These are phyloP conservation scores for Suillus decipiens DNA, from an alignment of 768 basidiomycete species.

Conservation along the genomic window DNA sequence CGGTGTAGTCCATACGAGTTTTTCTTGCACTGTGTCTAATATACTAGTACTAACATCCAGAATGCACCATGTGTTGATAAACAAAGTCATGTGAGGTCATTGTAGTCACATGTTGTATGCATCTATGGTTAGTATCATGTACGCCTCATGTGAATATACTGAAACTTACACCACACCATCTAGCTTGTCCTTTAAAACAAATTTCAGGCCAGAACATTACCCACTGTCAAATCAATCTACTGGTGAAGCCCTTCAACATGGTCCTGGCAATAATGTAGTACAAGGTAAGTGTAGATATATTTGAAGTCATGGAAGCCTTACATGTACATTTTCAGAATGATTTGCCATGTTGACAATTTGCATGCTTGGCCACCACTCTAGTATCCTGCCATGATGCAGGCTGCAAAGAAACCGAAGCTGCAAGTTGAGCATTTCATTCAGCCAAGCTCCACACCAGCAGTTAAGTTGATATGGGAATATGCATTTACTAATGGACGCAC, in stretches of 20 bases:
- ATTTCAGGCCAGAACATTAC: not conserved
- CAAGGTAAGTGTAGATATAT: constrained; percentile 1
- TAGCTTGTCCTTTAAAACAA: no score
- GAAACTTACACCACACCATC: not conserved
- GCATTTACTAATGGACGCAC: not conserved
- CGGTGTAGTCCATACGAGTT: not conserved
- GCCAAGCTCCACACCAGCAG: not conserved
- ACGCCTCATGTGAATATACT: not conserved
- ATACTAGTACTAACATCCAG: not conserved
- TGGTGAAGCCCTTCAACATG: not conserved
- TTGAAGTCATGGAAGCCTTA: not conserved
- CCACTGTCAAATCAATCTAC: not conserved
- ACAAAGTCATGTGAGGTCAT: not conserved
- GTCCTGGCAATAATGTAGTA: not conserved
- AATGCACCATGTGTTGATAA: not conserved
- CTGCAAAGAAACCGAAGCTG: not conserved
- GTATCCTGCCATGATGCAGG: not conserved
- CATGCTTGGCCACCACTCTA: not conserved
- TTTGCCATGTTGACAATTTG: not conserved
- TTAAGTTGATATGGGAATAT: not conserved
- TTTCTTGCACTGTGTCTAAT: not conserved
- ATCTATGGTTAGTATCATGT: not conserved
- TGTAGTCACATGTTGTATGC: not conserved
- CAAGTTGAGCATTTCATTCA: not conserved
- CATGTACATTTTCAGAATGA: not conserved